Conservation (phyloP, 1,284 basidiomycete species). For the Leccinum fallax region DNA sequence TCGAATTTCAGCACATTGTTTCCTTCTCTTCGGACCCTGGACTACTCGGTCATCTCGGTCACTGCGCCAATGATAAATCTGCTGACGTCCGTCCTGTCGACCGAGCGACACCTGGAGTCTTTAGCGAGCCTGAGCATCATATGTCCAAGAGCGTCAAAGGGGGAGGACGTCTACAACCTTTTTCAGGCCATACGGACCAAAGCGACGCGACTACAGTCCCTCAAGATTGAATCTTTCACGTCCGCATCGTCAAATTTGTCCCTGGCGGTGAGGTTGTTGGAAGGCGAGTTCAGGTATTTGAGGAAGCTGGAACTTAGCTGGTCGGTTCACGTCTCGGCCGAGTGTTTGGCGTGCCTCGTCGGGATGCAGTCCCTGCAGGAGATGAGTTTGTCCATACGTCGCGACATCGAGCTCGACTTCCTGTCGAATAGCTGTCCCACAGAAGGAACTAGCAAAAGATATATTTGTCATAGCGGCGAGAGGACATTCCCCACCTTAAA, state of each 20-base stretch:
- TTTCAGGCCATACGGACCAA: conserved; percentile 28
- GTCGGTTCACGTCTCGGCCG: conserved; percentile 27
- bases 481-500: conserved; percentile 26
- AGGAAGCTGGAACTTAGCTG: conserved; percentile 28
- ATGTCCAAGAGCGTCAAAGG: conserved; percentile 27
- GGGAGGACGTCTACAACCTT: conserved; percentile 23
- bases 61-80: conserved; percentile 23
- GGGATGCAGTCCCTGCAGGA: conserved; percentile 28
- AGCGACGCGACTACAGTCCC: conserved; percentile 19
- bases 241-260: conserved; percentile 9
- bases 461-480: neutral
- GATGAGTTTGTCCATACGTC: conserved; percentile 22
- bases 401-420: conserved; percentile 24
- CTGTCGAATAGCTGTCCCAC: conserved; percentile 13
- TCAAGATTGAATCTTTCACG: conserved; percentile 31
- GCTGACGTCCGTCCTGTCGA: conserved; percentile 24
- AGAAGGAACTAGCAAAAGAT: neutral
- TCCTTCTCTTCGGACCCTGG: conserved; percentile 28
- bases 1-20: conserved; percentile 28
- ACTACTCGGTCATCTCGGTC: conserved; percentile 32
- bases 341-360: conserved; percentile 24
- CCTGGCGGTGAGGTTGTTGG: conserved; percentile 20
- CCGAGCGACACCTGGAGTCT: conserved; percentile 18
- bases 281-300: conserved; percentile 24
- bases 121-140: conserved; percentile 27